Percentiles rank a stretch among this genome's conserved stretches.
phyloP scores from a whole-genome alignment of 2,329 filamentous ascomycete genomes.

The Colletotrichum viniferum region DNA sequence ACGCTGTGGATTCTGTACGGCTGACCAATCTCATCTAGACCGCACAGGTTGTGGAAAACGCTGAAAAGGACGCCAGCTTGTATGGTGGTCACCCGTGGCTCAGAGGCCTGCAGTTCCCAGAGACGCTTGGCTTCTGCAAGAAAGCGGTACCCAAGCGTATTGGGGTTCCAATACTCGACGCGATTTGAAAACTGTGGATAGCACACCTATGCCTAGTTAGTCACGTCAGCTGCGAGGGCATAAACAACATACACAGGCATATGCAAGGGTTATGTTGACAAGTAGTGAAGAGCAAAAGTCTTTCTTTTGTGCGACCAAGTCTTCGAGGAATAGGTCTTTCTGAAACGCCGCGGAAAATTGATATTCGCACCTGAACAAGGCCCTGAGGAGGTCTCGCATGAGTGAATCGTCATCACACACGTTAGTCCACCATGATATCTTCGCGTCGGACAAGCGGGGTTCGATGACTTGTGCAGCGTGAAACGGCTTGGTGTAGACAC shows the following conservation, averaged over 20 bases:
- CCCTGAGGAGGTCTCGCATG: slow-evolving; percentile 25
- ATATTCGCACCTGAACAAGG: slow-evolving; percentile 27
- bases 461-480: slow-evolving; percentile 38
- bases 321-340: slow-evolving; percentile 31
- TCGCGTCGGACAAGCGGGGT: slow-evolving; percentile 30
- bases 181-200: slow-evolving; percentile 30
- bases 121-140: slow-evolving; percentile 41
- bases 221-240: not conserved
- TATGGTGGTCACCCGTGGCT: slow-evolving; percentile 35
- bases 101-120: slow-evolving; percentile 37
- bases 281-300: slow-evolving; percentile 30
- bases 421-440: slow-evolving; percentile 29
- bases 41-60: slow-evolving; percentile 34
- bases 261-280: slow-evolving; percentile 30
- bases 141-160: slow-evolving; percentile 38
- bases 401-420: slow-evolving; percentile 29
- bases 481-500: slow-evolving; percentile 38
- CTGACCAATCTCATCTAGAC: slow-evolving; percentile 41
- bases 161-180: slow-evolving; percentile 39
- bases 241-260: slow-evolving; percentile 29
- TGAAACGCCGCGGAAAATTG: slow-evolving; percentile 25
- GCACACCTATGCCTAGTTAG: slow-evolving; percentile 29
- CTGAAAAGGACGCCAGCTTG: slow-evolving; percentile 39
- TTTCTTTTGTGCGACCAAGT: slow-evolving; percentile 23
- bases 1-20: slow-evolving; percentile 35